Base-by-base conservation (phyloP, 2,329 filamentous ascomycete species). In the Botrytis sinoallii region DNA sequence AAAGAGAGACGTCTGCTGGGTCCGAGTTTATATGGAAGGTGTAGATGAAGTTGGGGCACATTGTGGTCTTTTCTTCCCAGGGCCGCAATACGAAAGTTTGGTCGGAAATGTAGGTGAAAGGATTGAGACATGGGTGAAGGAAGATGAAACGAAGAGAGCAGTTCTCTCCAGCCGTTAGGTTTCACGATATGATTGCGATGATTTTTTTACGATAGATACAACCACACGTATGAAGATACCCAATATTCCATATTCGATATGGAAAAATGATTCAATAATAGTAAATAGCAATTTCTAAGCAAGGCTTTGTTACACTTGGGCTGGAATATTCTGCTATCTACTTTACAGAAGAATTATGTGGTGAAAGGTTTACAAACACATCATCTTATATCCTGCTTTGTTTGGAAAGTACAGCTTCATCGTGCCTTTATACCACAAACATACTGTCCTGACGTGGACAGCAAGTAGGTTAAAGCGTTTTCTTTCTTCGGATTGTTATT, bases 21-120 rank as follows among this genome's bases (percentile, higher is more conserved):
- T 94, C 1, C 86, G 91, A 63, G 88, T 97, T 4, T 91, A 90
- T 78, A 96, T 98, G 92, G 88, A 91, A 74, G 90, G 90, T 70
- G 90, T 96, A 75, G 94, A 97, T 80, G 93, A 97, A 82, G 92
- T 97, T 1, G 90, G 89, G 10, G 95, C 94, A 16, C 94, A 97
- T 81, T 95, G 93, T 75, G 91, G 92, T 0, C 84, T 97, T 70
- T 97, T 97, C 83, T 88, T 93, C 20, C 83, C 89, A 0, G 90
- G 91, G 10, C 86, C 90, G 74, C 91, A 93, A 73, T 95, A 96
- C 79, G 92, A 94, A 78, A 84, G 83, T 76, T 83, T 95, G n/a
- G 90, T 95, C n/a, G 91, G 90, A 0, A 91, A 95, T 81, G 90
- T 93, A 4, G 90, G 89, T 4, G 86, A 86, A 44, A 84, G 89